Evolutionary conservation across 352 stramenopile species (phyloP).

Genomic region (Halophytophthora polymorphica): DNA sequence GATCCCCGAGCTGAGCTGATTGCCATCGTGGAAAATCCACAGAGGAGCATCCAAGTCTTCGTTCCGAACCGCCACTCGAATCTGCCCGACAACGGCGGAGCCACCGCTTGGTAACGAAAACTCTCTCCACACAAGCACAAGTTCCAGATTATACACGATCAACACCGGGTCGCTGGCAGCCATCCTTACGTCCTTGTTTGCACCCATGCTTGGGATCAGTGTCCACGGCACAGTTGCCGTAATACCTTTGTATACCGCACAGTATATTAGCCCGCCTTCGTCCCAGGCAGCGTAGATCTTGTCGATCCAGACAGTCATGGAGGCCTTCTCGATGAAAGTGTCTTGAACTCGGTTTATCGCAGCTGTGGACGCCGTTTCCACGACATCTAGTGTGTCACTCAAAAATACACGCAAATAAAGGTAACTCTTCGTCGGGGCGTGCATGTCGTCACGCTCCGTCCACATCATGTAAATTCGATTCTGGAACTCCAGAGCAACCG

Average conservation of each 20-base stretch:
- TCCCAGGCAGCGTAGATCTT: constrained; percentile 68
- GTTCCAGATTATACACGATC: constrained; percentile 53
- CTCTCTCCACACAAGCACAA: constrained; percentile 68
- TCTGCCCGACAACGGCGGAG: constrained; percentile 33
- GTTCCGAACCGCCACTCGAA: constrained; percentile 55
- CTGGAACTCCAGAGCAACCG: constrained; percentile 33
- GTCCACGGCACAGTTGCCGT: constrained; percentile 36
- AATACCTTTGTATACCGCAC: constrained; percentile 51
- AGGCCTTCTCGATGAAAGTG: constrained; percentile 52
- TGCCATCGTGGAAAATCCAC: constrained; percentile 79
- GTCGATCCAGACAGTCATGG: constrained; percentile 38
- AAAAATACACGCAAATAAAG: constrained; percentile 60
- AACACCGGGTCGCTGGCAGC: constrained; percentile 37
- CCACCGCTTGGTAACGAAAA: constrained; percentile 14
- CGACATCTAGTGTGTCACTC: constrained; percentile 27
- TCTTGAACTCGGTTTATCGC: constrained; percentile 45
- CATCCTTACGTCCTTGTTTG: constrained; percentile 57
- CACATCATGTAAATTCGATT: constrained; percentile 60
- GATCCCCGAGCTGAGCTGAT: constrained; percentile 31
- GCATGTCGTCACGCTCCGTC: constrained; percentile 51
- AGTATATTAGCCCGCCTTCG: constrained; percentile 57
- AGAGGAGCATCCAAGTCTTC: constrained; percentile 43
- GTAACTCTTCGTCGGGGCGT: constrained; percentile 32
- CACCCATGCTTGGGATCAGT: constrained; percentile 58
- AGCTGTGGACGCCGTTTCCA: constrained; percentile 18